Conservation (phyloP, 495 filamentous ascomycete species). For the Viridothelium virens region DNA sequence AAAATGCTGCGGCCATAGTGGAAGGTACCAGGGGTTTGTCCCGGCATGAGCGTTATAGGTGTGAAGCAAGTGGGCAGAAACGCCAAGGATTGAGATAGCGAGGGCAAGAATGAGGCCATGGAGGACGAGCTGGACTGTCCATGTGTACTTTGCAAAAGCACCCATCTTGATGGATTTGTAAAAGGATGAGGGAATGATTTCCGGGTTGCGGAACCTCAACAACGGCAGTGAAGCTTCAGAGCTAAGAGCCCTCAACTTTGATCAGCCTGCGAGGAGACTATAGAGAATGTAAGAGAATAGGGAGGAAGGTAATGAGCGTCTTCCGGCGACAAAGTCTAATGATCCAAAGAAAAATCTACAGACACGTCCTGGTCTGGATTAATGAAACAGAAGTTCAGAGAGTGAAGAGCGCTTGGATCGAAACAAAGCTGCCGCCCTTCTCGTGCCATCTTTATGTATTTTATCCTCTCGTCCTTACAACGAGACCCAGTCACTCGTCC, state of each 20-base stretch:
- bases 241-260: not conserved
- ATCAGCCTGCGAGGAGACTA: not conserved
- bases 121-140: not conserved
- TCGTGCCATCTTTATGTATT: constrained; percentile 8
- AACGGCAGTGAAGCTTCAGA: not conserved
- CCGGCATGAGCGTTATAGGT: constrained; percentile 25
- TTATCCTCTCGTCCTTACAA: not conserved
- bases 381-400: constrained; percentile 3
- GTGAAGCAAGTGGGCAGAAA: not conserved
- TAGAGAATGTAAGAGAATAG: constrained; percentile 1
- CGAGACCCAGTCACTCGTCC: not conserved
- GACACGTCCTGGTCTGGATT: constrained; percentile 5
- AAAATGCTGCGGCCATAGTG: constrained; percentile 36
- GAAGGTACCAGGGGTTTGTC: constrained; percentile 36
- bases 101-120: constrained; percentile 4
- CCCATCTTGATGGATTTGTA: not conserved
- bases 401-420: constrained; percentile 3
- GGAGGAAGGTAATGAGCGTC: constrained; percentile 1
- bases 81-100: constrained; percentile 4
- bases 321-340: not conserved
- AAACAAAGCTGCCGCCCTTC: not conserved
- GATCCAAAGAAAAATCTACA: not conserved
- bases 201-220: not conserved
- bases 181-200: not conserved
- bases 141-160: constrained; percentile 5